phyloP scores from a whole-genome alignment of 2,329 filamentous ascomycete genomes.

The Arthrocladium fulminans region DNA sequence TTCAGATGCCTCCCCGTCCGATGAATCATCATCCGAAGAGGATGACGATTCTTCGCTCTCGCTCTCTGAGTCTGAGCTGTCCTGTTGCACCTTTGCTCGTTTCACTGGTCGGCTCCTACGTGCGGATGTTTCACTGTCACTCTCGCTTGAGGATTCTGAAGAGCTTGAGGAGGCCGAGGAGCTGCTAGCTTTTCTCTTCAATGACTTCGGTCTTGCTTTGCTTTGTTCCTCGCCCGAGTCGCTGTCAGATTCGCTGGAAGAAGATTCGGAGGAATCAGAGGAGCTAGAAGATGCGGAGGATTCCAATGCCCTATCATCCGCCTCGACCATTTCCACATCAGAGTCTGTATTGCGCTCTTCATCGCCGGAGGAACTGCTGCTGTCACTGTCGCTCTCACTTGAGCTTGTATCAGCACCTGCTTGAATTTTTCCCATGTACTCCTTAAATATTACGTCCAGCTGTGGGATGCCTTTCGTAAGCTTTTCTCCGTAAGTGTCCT shows the following conservation, averaged over 20 bases:
- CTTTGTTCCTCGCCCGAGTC: constrained; percentile 17
- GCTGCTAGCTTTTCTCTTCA: constrained; percentile 52
- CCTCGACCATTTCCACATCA: constrained; percentile 6
- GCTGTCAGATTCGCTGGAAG: constrained; percentile 28
- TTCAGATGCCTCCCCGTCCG: constrained; percentile 28
- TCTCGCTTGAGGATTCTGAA: constrained; percentile 30
- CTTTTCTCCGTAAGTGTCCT: constrained; percentile 2
- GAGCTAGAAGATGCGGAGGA: constrained; percentile 25
- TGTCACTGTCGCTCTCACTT: neutral
- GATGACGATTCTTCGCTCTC: constrained; percentile 14
- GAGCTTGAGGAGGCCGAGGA: constrained; percentile 30
- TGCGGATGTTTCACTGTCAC: constrained; percentile 30
- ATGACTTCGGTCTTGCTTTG: constrained; percentile 28
- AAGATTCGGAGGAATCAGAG: constrained; percentile 35
- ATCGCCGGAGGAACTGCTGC: neutral
- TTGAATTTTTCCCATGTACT: neutral
- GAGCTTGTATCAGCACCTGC: neutral
- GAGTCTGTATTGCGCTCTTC: neutral
- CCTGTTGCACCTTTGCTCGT: constrained; percentile 40
- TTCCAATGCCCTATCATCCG: neutral
- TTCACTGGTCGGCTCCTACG: constrained; percentile 42
- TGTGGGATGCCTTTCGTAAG: constrained; percentile 2
- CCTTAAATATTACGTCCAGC: constrained; percentile 6
- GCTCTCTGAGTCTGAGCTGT: neutral
- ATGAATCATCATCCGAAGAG: constrained; percentile 27